Base-by-base conservation (phyloP, 2,329 filamentous ascomycete genomes). In the Chaetomium olivaceum region DNA sequence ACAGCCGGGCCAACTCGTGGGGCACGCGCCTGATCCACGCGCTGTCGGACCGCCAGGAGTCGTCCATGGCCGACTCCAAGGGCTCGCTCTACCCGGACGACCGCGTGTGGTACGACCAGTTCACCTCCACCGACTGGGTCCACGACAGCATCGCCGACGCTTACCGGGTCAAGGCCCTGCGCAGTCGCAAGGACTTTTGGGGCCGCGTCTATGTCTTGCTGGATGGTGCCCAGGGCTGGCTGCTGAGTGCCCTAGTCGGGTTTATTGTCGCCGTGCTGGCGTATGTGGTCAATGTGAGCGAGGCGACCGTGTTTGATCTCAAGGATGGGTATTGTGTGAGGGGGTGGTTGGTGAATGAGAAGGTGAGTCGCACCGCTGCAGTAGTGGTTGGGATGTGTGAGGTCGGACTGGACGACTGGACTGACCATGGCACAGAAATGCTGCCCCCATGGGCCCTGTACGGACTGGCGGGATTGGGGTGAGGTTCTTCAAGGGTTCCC, bases 31-130 rank as follows among this genome's bases (percentile, higher is more conserved):
- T 91, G 27, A 85, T 85, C 66, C 85, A 84, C 66, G 89, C 86
- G 61, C 80, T 91, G 64, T 81, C 79, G 65, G 88, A 84, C 72
- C 80, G 82, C 68, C 85, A 83, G 72, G 82, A 85, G 33, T 83
- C 71, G 11, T 69, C 83, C 67, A 80, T 89, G 77, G 77, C 82
- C 67, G 87, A 90, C 68, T 89, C 88, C 58, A 91, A 89, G 73
- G 80, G 83, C 39, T 89, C 87, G 4, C 78, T 90, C 11, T 89
- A 87, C 71, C 81, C 89, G 59, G 91, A 97, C 74, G 93, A 98
- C 71, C 89, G 95, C 67, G 91, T 96, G 11, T 98, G 95, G 95
- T 98, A 98, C 79, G 95, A 99, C 80, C 95, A 99, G 78, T 97
- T 97, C 74, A 97, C 93, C 6, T 96, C 92, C 7, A 97, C 92